Base-by-base conservation (phyloP, 768 basidiomycete genomes). In the Suillus placidus region DNA sequence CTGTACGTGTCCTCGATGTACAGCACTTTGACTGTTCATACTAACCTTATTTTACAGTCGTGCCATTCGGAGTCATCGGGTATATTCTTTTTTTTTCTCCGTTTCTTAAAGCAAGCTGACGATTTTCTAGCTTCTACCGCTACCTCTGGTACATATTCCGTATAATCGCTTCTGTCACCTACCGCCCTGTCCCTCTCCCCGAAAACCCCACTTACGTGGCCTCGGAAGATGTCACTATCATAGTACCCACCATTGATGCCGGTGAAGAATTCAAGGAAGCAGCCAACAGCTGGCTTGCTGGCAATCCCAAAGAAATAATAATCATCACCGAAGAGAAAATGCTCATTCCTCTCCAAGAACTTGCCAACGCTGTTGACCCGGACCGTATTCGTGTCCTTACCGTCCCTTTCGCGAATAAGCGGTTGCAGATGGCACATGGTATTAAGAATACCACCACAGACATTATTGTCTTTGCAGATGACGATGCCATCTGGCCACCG, bases 191-290 rank as follows among this genome's bases (percentile, higher is more conserved):
- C 55, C 94, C 94, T 1, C 80, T 95, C 16, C 95, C 95, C 60
- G 88, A 91, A 80, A 90, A 94, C 75, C 94, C 95, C 1, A 96
- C 94, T 26, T 97, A 96, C 75, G 81, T 92, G 72, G 91, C 94
- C 61, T 84, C 87, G 1, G 95, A 97, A 75, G 95, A 97, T 81
- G 95, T 97, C 69, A 97, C 95, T 49, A 96, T 97, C 74, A 94
- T 97, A 66, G 95, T 97, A 3, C 95, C 95, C 45, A 97, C 94
- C 67, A 96, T 97, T 73, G 95, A 97, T 75, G 94, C 95, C 3
- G 95, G 95, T 60, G 94, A 95, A 77, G 94, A 95, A 78, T 95
- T 96, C 83, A 93, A 94, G 81, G 91, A 94, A 77, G 94, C 94
- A 47, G 95, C 95, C 40, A 85, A 91, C 79, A 90, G 87, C 72